Evolutionary conservation across 1,139 yeast species (phyloP).

Genomic region (Yamadazyma blattariae): DNA sequence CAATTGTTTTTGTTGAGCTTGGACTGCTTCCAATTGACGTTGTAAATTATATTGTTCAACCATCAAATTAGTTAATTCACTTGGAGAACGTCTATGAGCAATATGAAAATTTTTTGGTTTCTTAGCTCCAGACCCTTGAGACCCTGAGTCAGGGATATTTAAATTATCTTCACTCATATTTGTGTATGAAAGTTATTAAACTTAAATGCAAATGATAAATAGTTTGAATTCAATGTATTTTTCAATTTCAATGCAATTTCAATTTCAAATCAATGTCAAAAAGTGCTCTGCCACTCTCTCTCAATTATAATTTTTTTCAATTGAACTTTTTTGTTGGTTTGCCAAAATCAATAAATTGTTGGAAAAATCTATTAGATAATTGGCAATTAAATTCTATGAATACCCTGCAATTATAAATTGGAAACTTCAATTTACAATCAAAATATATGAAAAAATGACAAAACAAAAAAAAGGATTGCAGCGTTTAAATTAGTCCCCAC

Average conservation of each 20-base stretch:
- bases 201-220: not conserved
- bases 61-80: constrained; percentile 93
- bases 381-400: no score
- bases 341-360: no score
- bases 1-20: constrained; percentile 88
- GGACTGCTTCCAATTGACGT: constrained; percentile 87
- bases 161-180: constrained; percentile 2
- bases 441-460: no score
- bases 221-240: not conserved
- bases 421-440: no score
- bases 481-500: not conserved
- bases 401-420: no score
- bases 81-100: constrained; percentile 92
- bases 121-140: constrained; percentile 5
- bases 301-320: no score
- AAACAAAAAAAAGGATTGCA: no score
- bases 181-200: no score
- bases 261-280: no score
- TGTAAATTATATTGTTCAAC: constrained; percentile 90
- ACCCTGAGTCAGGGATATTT: constrained; percentile 2
- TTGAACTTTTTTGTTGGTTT: no score
- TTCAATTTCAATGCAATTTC: not conserved
- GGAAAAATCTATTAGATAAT: no score
- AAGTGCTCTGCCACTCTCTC: no score
- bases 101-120: constrained; percentile 57